Base-by-base conservation (phyloP, 2,329 filamentous ascomycete species). In the Tolypocladium sp. region DNA sequence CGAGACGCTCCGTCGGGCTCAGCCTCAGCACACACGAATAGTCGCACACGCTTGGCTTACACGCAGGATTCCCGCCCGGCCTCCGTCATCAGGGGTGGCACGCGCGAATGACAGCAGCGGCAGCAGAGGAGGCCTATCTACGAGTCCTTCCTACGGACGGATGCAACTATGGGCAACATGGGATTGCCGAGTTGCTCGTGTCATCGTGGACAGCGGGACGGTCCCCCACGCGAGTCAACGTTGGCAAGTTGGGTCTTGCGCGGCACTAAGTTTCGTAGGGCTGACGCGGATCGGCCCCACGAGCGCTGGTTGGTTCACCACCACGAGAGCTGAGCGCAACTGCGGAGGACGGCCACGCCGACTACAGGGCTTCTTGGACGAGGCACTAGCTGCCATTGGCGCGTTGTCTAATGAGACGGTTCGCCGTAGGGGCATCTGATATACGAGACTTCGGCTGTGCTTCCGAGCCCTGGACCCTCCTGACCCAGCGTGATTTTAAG, bases 191-290 rank as follows among this genome's bases (percentile, higher is more conserved):
- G 25, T 15, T 37, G 44, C 51, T 49, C 56, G 55, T 56, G 54
- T 44, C 58, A 38, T 59, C 9, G 27, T 5, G 33, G 52, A 40
- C 37, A 30, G n/a, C 20, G 49, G 42, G 20, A 54, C 37, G 27
- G 51, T n/a, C 38, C 38, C 38, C 41, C 17, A 27, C 37, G 27
- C 49, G 51, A 56, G 40, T 41, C 27, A 22, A 30, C 20, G 33
- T 9, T 22, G 51, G 20, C 7, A 15, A 15, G 35, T 35, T 51
- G 41, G 42, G 46, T 51, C 46, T 12, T 33, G 49, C 54, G 13
- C 20, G 33, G 40, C 59, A 60, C 63, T 58, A 62, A 59, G 60
- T 62, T 62, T 65, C 62, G 62, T 65, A 65, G 63, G 63, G 63
- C 63, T 65, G 63, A 65, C 63, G 59, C 56, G 59, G 58, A 65